Evolutionary conservation across 2,329 filamentous ascomycete genomes (phyloP).

Genomic region (Macroventuria anomochaeta): DNA sequence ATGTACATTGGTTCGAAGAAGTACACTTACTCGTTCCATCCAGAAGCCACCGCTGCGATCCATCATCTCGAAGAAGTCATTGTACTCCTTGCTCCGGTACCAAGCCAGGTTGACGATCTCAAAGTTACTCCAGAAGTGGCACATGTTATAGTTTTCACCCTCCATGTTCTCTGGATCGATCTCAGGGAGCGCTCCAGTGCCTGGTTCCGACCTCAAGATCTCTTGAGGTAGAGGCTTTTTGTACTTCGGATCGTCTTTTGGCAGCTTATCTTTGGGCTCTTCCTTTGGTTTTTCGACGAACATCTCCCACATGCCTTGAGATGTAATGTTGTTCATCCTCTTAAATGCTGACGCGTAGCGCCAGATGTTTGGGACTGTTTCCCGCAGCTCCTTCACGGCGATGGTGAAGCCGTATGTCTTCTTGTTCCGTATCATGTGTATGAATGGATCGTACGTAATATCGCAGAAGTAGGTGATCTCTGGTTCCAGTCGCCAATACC

Average conservation of each 20-base stretch:
- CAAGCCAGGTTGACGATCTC: slow-evolving; percentile 94
- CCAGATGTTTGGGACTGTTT: slow-evolving; percentile 98
- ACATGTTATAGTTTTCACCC: slow-evolving; percentile 99
- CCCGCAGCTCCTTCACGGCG: slow-evolving; percentile 94
- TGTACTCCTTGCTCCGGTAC: slow-evolving; percentile 96
- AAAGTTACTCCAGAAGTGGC: slow-evolving; percentile 99
- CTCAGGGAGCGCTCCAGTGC: slow-evolving; percentile 72
- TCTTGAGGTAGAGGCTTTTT: slow-evolving; percentile 79
- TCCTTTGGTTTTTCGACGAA: slow-evolving; percentile 81
- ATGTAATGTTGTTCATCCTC: slow-evolving; percentile 86
- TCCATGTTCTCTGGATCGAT: slow-evolving; percentile 95
- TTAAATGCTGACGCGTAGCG: slow-evolving; percentile 98
- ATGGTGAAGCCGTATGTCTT: slow-evolving; percentile 99
- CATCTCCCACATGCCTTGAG: slow-evolving; percentile 98
- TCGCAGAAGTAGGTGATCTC: slow-evolving; percentile 99
- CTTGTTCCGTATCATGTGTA: slow-evolving; percentile 90
- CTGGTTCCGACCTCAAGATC: slow-evolving; percentile 77
- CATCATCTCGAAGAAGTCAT: slow-evolving; percentile 99
- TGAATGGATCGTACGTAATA: slow-evolving; percentile 97
- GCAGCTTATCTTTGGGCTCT: slow-evolving; percentile 59
- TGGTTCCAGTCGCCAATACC: slow-evolving; percentile 99
- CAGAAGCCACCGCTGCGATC: slow-evolving; percentile 97
- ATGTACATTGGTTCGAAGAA: slow-evolving; percentile 1
- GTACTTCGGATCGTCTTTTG: slow-evolving; percentile 68
- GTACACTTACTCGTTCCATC: slow-evolving; percentile 85